phyloP scores from a whole-genome alignment of 73 alveolate genomes.

The Paramecium octaurelia region DNA sequence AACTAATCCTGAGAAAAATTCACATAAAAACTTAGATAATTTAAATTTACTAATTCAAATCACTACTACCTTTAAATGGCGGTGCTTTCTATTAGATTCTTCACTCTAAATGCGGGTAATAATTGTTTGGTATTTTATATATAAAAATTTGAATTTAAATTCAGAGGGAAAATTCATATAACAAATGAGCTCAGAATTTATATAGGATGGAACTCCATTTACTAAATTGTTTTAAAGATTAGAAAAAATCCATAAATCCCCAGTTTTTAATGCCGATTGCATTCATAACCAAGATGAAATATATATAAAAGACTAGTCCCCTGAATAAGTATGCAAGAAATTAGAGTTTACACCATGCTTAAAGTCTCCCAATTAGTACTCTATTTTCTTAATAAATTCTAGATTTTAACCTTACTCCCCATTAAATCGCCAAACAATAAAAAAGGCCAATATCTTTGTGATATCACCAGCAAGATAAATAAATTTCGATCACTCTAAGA shows the following conservation, averaged over 20 bases:
- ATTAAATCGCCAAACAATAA: background rate
- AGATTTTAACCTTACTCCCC: constrained; percentile 25
- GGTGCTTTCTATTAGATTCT: background rate
- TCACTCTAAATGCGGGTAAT: background rate
- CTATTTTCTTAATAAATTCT: background rate
- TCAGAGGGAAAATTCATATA: constrained; percentile 43
- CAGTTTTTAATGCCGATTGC: background rate
- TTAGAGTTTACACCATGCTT: constrained; percentile 3
- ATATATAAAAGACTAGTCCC: background rate
- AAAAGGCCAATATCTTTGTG: background rate
- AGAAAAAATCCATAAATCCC: constrained; percentile 8
- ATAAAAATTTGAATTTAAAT: constrained; percentile 46
- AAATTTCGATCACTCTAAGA: constrained; percentile 1
- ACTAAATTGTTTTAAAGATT: background rate
- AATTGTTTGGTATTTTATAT: background rate
- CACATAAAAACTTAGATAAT: background rate
- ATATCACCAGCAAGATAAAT: constrained; percentile 26
- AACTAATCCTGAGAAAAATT: background rate
- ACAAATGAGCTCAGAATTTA: background rate
- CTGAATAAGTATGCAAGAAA: constrained; percentile 31
- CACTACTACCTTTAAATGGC: background rate
- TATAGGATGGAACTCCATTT: constrained; percentile 18
- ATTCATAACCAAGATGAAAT: background rate
- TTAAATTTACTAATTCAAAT: background rate
- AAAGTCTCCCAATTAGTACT: background rate